These are phyloP conservation scores for Neurospora discreta DNA, from an alignment of 495 filamentous ascomycete genomes.

Conservation along the genomic window DNA sequence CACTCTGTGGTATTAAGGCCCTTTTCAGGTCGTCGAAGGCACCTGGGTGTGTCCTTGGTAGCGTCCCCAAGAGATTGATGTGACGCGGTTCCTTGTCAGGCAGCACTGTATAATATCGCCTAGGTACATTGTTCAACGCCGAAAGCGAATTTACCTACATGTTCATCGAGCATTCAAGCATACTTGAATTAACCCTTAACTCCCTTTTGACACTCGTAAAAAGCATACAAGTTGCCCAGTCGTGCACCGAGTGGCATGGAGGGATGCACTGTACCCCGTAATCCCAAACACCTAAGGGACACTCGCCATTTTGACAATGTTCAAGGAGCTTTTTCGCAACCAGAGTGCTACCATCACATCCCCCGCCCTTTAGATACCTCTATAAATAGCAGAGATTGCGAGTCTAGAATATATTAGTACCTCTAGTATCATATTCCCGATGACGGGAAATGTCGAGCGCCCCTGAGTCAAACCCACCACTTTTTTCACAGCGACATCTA, in stretches of 20 bases:
- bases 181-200: background rate
- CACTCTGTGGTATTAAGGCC: background rate
- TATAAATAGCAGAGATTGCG: too few species aligned
- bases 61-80: background rate
- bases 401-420: background rate
- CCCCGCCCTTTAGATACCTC: too few species aligned
- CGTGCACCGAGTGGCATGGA: background rate
- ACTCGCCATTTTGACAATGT: background rate
- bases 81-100: background rate
- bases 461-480: background rate
- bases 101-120: background rate
- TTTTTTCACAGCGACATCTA: background rate
- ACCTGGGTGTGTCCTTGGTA: background rate
- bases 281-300: background rate
- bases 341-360: accelerated
- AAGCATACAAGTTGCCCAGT: background rate
- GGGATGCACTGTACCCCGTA: background rate
- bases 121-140: background rate
- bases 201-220: background rate
- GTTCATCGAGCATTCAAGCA: background rate
- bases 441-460: background rate
- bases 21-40: background rate
- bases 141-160: background rate
- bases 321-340: background rate
- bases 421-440: background rate